Base-by-base conservation (phyloP, 345 rosid genomes). In the Populus alba region DNA sequence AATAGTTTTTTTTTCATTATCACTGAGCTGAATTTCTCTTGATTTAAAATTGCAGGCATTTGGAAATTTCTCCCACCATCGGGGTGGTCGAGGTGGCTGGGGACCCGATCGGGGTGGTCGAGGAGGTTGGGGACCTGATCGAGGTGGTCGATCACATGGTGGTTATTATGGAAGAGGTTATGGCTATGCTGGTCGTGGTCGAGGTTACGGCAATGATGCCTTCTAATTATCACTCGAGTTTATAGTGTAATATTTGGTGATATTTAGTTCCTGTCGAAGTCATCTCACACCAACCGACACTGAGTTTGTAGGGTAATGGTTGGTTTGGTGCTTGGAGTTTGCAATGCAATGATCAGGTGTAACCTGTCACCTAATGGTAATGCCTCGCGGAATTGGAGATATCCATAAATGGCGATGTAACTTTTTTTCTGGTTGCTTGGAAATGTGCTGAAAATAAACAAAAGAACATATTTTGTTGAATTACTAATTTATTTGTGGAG, bases 111-210 rank as follows among this genome's bases (percentile, higher is more conserved):
- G 75, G 17, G 78, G 73, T 25, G 73, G 80, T 67, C 78, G 67
- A 22, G 76, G 88, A 59, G 77, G 76, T 38, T 27, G 79, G 47
- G 79, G 79, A 31, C 23, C 27, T 2, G 51, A 35, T 37, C 75
- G 53, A 9, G 79, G 83, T 57, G 77, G 76, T 55, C 69, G 81
- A 62, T 71, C 77, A 3, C 67, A 67, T 6, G 75, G 51, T 68
- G 25, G 76, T 18, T 59, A 69, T 27, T 12, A 55, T 51, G 78
- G 79, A 83, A 84, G 84, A 72, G 81, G 81, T 45, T 59, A 73
- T 70, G 71, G 62, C 7, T 49, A 77, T 12, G 62, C 29, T 23
- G 77, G 76, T 2, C 17, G 80, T 6, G 79, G 81, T 31, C 39
- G 43, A 57, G 81, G 70, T 38, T 68, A 68, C 22, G 41, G 27